Evolutionary conservation across 257 asterid species (phyloP).

Genomic region (Buddleja alternifolia): DNA sequence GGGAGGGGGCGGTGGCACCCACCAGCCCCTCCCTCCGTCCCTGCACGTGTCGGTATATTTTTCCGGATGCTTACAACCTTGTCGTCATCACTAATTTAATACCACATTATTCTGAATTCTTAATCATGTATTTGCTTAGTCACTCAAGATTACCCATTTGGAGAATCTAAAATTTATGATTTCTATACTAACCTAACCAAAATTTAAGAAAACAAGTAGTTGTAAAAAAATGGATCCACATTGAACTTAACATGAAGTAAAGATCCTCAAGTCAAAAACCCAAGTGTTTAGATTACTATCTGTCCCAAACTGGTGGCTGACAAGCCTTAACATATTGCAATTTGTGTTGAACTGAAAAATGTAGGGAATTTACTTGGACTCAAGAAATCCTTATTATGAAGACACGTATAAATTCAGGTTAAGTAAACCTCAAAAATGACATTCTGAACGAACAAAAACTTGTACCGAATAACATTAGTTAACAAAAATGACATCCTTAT

Average conservation of each 20-base stretch:
- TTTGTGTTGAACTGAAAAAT: neutral
- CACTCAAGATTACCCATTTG: no score
- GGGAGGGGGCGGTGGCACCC: no score
- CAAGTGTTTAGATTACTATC: constrained; percentile 40
- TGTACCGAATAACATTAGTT: no score
- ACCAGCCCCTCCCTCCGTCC: no score
- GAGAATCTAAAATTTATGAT: neutral
- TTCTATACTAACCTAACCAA: neutral
- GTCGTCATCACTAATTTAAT: no score
- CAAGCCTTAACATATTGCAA: neutral
- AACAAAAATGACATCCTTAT: no score
- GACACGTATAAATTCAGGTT: constrained; percentile 29
- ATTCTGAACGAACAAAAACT: neutral
- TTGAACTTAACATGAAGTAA: constrained; percentile 4
- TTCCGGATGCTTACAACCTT: no score
- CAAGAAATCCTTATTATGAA: constrained; percentile 5
- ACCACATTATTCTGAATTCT: no score
- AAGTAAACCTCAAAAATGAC: neutral
- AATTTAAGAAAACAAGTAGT: constrained; percentile 12
- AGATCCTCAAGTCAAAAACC: constrained; percentile 49
- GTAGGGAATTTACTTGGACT: no score
- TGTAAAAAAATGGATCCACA: constrained; percentile 28
- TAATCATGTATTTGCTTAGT: no score
- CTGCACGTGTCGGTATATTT: no score
- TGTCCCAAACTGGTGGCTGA: constrained; percentile 25